phyloP scores from a whole-genome alignment of 352 stramenopile genomes.

The Halophytophthora polymorphica region DNA sequence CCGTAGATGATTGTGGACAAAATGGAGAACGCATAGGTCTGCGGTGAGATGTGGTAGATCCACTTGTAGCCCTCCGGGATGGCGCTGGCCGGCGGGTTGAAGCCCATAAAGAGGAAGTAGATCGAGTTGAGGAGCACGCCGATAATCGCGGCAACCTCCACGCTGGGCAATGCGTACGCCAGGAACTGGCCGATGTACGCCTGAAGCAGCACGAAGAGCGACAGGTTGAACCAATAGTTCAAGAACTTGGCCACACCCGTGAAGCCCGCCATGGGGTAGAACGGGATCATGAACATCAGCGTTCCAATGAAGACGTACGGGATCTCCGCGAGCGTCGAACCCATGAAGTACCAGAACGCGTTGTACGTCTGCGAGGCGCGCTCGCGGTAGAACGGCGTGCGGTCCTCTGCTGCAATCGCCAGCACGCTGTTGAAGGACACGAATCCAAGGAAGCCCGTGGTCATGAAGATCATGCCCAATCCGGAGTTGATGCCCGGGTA shows the following conservation, averaged over 20 bases:
- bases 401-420: constrained; percentile 10
- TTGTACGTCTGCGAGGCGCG: constrained; percentile 81
- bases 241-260: constrained; percentile 12
- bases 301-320: constrained; percentile 9
- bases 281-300: constrained; percentile 10
- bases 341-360: constrained; percentile 56
- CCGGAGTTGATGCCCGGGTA: constrained; percentile 34
- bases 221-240: constrained; percentile 18
- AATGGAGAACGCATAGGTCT: constrained; percentile 12
- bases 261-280: constrained; percentile 11
- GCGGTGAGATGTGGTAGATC: constrained; percentile 16
- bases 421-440: constrained; percentile 48
- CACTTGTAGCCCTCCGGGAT: constrained; percentile 19
- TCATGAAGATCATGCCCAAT: constrained; percentile 83
- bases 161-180: constrained; percentile 11
- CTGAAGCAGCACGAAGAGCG: constrained; percentile 14
- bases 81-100: too few relatives aligned
- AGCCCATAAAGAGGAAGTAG: constrained; percentile 20
- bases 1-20: constrained; percentile 11
- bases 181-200: constrained; percentile 16
- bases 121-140: constrained; percentile 14
- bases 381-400: constrained; percentile 85
- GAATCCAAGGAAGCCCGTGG: constrained; percentile 69
- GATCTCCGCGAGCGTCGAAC: constrained; percentile 17
- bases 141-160: constrained; percentile 12